Evolutionary conservation across 176 grass and related monocot genomes (phyloP).

Genomic region (Carex kokanica): DNA sequence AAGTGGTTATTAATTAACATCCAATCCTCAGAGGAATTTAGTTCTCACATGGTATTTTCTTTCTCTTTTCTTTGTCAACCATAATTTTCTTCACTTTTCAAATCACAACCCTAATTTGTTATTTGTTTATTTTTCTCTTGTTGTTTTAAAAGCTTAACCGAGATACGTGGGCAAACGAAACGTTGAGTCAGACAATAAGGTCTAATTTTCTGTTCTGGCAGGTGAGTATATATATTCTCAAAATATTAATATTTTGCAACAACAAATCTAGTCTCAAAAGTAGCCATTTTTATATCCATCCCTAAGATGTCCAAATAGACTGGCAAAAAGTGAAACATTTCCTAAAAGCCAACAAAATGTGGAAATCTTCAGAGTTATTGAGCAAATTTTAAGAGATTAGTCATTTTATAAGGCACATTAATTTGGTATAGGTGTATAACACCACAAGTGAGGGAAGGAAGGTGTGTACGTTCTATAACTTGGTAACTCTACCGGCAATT

Average conservation of each 20-base stretch:
- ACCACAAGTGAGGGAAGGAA: constrained; percentile 83
- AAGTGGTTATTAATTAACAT: constrained; percentile 96
- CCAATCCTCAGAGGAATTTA: constrained; percentile 84
- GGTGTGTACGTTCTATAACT: constrained; percentile 89
- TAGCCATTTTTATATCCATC: neutral
- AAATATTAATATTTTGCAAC: neutral
- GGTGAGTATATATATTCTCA: constrained; percentile 42
- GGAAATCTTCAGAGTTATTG: neutral
- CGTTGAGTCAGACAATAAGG: constrained; percentile 72
- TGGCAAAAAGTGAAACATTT: neutral
- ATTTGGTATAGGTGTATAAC: constrained; percentile 59
- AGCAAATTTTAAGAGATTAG: neutral
- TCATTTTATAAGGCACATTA: neutral
- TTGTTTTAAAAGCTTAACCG: constrained; percentile 71
- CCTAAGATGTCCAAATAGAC: neutral
- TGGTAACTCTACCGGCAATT: constrained; percentile 69
- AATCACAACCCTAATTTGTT: neutral
- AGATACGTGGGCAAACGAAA: constrained; percentile 93
- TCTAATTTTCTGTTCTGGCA: constrained; percentile 99
- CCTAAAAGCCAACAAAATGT: neutral
- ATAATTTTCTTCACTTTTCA: constrained; percentile 23
- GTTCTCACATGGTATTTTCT: constrained; percentile 82
- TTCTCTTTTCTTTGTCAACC: neutral
- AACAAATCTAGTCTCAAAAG: neutral
- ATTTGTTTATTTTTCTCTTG: constrained; percentile 20